Evolutionary conservation across 1,139 yeast genomes (phyloP).

Genomic region (Suhomyces terraborum): DNA sequence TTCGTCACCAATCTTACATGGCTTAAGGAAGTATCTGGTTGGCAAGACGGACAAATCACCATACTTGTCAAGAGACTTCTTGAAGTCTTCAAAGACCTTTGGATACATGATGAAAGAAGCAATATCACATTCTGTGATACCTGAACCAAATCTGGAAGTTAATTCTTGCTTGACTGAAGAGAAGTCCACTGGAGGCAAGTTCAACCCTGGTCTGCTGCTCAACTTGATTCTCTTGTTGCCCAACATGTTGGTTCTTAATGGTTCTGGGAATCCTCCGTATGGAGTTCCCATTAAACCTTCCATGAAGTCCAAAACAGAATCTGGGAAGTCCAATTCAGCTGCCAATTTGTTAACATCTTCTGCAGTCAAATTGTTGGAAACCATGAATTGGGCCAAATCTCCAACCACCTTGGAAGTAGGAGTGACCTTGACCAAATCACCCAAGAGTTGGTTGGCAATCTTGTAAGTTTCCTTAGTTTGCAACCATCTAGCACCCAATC

Average conservation of each 20-base stretch:
- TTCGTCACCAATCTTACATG: constrained; percentile 86
- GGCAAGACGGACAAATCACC: constrained; percentile 95
- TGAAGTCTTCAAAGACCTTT: constrained; percentile 88
- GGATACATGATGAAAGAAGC: constrained; percentile 98
- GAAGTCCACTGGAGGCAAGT: constrained; percentile 80
- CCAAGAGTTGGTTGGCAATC: constrained; percentile 84
- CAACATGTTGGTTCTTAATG: constrained; percentile 86
- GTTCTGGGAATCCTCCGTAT: constrained; percentile 99
- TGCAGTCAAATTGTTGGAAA: constrained; percentile 80
- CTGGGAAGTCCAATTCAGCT: constrained; percentile 93
- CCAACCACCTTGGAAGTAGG: constrained; percentile 99
- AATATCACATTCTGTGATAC: constrained; percentile 79
- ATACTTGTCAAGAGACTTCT: constrained; percentile 69
- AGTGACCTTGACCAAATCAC: constrained; percentile 96
- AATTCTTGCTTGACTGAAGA: constrained; percentile 70
- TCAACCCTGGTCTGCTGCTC: constrained; percentile 87
- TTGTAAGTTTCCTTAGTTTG: constrained; percentile 93
- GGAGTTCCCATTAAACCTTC: constrained; percentile 99
- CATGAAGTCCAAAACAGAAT: constrained; percentile 94
- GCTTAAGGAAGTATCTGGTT: constrained; percentile 84
- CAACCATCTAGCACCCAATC: constrained; percentile 93
- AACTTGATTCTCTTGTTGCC: constrained; percentile 85
- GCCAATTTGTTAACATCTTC: constrained; percentile 90
- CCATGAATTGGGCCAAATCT: constrained; percentile 98
- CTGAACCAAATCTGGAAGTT: constrained; percentile 58